These are phyloP conservation scores for Aspergillus brunneoviolaceus DNA, from an alignment of 2,329 filamentous ascomycete genomes.

Conservation along the genomic window DNA sequence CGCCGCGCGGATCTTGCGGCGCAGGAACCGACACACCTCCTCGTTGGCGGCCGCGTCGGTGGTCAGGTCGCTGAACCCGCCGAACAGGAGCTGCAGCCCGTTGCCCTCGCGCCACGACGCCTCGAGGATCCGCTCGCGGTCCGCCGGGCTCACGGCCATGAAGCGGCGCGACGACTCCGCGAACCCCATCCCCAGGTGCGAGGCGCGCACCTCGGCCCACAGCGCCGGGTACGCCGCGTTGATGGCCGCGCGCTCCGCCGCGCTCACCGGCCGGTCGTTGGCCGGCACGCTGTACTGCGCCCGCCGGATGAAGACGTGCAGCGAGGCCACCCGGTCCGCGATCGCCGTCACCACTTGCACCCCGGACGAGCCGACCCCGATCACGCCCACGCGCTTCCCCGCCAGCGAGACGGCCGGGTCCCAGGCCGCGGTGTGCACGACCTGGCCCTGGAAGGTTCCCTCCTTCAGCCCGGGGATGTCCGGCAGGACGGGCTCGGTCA, in stretches of 20 bases:
- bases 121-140: conserved; percentile 16
- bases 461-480: conserved; percentile 51
- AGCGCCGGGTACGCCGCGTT: conserved; percentile 13
- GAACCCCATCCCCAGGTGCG: conserved; percentile 14
- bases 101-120: conserved; percentile 6
- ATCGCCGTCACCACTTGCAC: conserved; percentile 31
- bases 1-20: conserved; percentile 31
- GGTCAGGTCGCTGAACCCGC: conserved; percentile 38
- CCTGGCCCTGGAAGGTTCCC: conserved; percentile 48
- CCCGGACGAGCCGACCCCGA: conserved; percentile 35
- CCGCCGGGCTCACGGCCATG: conserved; percentile 7
- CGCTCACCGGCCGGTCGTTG: conserved; percentile 26
- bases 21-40: conserved; percentile 39
- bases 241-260: conserved; percentile 25
- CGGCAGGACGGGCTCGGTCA: conserved; percentile 51
- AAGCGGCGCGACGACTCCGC: conserved; percentile 2
- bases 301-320: conserved; percentile 37
- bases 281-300: conserved; percentile 40
- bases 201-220: neutral
- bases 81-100: conserved; percentile 12
- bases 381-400: conserved; percentile 50
- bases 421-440: conserved; percentile 57
- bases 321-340: conserved; percentile 24
- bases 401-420: conserved; percentile 46
- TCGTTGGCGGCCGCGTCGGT: conserved; percentile 40